A percentile compares a stretch with the other conserved stretches of the same genome.
Conservation (phyloP, 257 asterid species). For the Eustoma russellianum region DNA sequence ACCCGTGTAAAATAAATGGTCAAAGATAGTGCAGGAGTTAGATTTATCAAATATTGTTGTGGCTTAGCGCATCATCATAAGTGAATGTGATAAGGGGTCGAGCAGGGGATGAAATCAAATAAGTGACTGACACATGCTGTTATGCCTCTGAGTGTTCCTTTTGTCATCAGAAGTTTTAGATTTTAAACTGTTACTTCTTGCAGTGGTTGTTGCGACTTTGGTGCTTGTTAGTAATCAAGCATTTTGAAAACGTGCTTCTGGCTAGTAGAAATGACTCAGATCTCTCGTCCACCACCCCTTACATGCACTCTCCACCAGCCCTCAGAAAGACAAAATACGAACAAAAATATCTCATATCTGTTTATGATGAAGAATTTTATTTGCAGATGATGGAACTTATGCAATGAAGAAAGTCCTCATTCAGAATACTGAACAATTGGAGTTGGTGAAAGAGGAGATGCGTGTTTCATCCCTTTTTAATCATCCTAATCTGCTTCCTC, state of each 20-base stretch:
- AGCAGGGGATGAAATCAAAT: too few relatives aligned
- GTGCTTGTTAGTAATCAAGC: neutral
- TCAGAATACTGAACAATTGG: slow-evolving; percentile 78
- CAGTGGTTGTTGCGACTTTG: too few relatives aligned
- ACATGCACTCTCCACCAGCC: too few relatives aligned
- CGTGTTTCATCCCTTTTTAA: slow-evolving; percentile 79
- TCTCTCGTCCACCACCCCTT: neutral
- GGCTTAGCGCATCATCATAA: too few relatives aligned
- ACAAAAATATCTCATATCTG: slow-evolving; percentile 8
- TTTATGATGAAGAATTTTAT: slow-evolving; percentile 8
- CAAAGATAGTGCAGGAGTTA: too few relatives aligned
- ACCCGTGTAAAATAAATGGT: too few relatives aligned
- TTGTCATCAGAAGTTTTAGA: neutral
- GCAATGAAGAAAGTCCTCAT: slow-evolving; percentile 99
- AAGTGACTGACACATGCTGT: too few relatives aligned
- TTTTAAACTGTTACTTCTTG: neutral
- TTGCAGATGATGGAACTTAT: slow-evolving; percentile 87
- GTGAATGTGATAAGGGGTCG: too few relatives aligned
- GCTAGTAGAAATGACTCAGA: neutral
- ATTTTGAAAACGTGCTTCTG: neutral
- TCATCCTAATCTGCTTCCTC: slow-evolving; percentile 96
- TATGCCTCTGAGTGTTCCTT: neutral
- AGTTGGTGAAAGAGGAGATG: slow-evolving; percentile 85
- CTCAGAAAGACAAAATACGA: neutral
- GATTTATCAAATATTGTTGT: too few relatives aligned